Evolutionary conservation across 345 rosid species (phyloP).

Genomic region (Garcia nutans): DNA sequence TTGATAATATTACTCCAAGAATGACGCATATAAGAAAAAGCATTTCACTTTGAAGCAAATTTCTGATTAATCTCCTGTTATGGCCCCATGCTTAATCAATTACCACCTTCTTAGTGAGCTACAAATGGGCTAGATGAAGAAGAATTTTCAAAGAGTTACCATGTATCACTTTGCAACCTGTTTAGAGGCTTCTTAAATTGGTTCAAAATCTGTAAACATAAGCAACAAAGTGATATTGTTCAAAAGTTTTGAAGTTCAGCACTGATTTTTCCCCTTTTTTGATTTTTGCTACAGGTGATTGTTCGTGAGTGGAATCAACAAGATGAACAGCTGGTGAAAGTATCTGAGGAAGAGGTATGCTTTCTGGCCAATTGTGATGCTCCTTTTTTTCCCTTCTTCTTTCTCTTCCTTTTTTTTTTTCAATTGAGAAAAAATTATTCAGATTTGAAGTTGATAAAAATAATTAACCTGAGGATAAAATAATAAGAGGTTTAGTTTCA

Average conservation of each 20-base stretch:
- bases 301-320: constrained; percentile 73
- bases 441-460: neutral
- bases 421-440: neutral
- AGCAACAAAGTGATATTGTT: neutral
- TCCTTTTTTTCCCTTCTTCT: too few species aligned
- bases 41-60: neutral
- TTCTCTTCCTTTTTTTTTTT: too few species aligned
- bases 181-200: neutral
- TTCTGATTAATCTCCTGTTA: neutral
- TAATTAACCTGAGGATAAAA: neutral
- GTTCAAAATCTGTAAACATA: neutral
- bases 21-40: neutral
- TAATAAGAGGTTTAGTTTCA: neutral
- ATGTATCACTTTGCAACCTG: neutral
- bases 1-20: neutral
- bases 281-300: constrained; percentile 53
- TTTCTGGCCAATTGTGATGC: neutral
- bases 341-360: constrained; percentile 80
- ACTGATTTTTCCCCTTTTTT: constrained; percentile 7
- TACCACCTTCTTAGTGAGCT: neutral
- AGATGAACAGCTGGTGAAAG: constrained; percentile 60
- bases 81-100: neutral
- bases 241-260: neutral
- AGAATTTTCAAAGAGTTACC: neutral
- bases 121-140: neutral